Evolutionary conservation across 345 rosid genomes (phyloP).

Genomic region (Lepidium africanum): DNA sequence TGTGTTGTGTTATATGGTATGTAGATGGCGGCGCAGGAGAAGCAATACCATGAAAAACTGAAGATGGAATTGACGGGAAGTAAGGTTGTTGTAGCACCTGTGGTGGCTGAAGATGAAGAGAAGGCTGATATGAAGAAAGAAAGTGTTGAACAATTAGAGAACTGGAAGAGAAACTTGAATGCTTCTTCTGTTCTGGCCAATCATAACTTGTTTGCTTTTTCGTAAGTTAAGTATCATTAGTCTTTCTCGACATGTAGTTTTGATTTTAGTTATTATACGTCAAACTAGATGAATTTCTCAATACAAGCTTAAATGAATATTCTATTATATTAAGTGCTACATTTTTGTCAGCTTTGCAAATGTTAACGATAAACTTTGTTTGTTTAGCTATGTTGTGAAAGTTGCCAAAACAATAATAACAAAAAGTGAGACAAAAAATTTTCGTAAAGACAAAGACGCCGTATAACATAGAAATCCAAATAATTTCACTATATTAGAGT

Average conservation of each 20-base stretch:
- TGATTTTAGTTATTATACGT: background rate
- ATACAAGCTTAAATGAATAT: background rate
- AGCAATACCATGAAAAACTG: conserved; percentile 79
- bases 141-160: too few relatives aligned
- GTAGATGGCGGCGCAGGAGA: conserved; percentile 67
- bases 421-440: conserved; percentile 16
- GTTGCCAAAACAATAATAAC: background rate
- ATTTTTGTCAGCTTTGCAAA: too few relatives aligned
- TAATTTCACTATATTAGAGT: background rate
- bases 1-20: background rate
- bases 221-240: background rate
- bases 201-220: background rate
- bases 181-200: too few relatives aligned
- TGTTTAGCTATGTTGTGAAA: too few relatives aligned
- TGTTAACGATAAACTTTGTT: too few relatives aligned
- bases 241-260: conserved; percentile 1
- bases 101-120: conserved; percentile 15
- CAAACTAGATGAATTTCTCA: background rate
- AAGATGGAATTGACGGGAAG: conserved; percentile 51
- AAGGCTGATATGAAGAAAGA: conserved; percentile 25
- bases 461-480: background rate
- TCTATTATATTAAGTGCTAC: too few relatives aligned
- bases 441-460: conserved; percentile 32
- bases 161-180: too few relatives aligned
- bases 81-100: background rate